Percentiles rank a stretch among this genome's conserved stretches.
phyloP scores from a whole-genome alignment of 2,329 filamentous ascomycete genomes.

The Fusarium piperis region DNA sequence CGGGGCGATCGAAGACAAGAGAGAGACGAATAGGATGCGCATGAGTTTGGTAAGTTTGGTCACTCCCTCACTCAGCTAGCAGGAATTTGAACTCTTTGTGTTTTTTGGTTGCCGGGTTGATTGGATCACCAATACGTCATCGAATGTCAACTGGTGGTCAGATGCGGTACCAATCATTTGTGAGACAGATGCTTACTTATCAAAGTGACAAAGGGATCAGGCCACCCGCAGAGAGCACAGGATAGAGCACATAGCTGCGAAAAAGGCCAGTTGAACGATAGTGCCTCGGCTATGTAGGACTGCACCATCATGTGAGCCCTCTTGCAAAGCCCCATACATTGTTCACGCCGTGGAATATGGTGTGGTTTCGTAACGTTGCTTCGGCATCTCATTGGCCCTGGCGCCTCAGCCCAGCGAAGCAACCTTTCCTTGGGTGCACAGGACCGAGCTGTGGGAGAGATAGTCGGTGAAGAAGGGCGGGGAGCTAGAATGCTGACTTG shows the following conservation, averaged over 20 bases:
- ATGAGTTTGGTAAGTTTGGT: not conserved
- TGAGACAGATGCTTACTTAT: not conserved
- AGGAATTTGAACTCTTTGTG: not conserved
- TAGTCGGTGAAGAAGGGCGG: not conserved
- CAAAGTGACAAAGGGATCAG: not conserved
- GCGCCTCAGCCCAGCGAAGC: not conserved
- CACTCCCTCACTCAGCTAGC: not conserved
- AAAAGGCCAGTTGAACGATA: not conserved
- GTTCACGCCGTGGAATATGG: not conserved
- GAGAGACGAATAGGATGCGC: not conserved
- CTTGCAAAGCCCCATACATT: not conserved
- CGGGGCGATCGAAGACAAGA: not conserved
- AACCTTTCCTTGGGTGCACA: not conserved
- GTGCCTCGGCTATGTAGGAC: not conserved
- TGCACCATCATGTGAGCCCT: not conserved
- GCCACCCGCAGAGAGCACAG: not conserved
- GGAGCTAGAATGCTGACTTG: not conserved
- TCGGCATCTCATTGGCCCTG: not conserved
- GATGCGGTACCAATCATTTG: not conserved
- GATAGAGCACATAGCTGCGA: not conserved
- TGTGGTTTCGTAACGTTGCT: not conserved
- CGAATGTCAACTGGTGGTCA: not conserved
- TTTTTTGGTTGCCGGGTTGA: not conserved
- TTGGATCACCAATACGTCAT: constrained; percentile 13
- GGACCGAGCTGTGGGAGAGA: not conserved